Conservation (phyloP, 345 rosid genomes). For the Sonneratia caseolaris region DNA sequence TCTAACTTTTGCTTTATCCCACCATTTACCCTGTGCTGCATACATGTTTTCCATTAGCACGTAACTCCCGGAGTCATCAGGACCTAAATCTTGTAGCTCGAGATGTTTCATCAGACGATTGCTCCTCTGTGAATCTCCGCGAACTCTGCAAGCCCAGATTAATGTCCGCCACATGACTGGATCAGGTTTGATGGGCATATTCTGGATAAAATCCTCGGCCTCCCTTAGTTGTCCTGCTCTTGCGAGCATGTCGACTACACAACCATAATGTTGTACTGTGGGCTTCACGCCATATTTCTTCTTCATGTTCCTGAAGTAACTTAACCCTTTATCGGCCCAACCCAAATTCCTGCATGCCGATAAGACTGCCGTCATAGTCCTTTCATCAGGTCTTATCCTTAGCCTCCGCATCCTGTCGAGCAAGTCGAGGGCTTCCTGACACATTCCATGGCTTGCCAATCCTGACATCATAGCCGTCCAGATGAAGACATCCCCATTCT, state of each 20-base stretch:
- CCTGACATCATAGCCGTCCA: slow-evolving; percentile 25
- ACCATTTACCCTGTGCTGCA: slow-evolving; percentile 12
- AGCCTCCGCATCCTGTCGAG: slow-evolving; percentile 17
- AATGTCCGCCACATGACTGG: slow-evolving; percentile 30
- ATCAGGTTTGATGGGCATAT: slow-evolving; percentile 19
- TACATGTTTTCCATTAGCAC: slow-evolving; percentile 11
- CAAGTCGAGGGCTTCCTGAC: slow-evolving; percentile 15
- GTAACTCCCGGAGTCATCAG: slow-evolving; percentile 11
- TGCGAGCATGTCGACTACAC: slow-evolving; percentile 31
- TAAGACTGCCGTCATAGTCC: slow-evolving; percentile 23
- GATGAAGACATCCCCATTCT: slow-evolving; percentile 14
- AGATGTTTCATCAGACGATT: slow-evolving; percentile 15
- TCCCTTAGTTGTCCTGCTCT: slow-evolving; percentile 18
- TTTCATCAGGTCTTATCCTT: slow-evolving; percentile 17
- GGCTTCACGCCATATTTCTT: slow-evolving; percentile 17
- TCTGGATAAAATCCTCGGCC: slow-evolving; percentile 18
- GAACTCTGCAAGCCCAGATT: slow-evolving; percentile 22
- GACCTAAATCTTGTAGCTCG: not conserved
- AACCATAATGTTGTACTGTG: slow-evolving; percentile 22
- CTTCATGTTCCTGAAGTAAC: slow-evolving; percentile 22
- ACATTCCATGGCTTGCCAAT: slow-evolving; percentile 24
- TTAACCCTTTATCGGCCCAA: slow-evolving; percentile 17
- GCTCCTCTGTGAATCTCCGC: slow-evolving; percentile 12
- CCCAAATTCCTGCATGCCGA: slow-evolving; percentile 24
- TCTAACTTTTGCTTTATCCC: slow-evolving; percentile 11